These are phyloP conservation scores for Floccularia luteovirens DNA, from an alignment of 768 basidiomycete genomes.

Conservation along the genomic window DNA sequence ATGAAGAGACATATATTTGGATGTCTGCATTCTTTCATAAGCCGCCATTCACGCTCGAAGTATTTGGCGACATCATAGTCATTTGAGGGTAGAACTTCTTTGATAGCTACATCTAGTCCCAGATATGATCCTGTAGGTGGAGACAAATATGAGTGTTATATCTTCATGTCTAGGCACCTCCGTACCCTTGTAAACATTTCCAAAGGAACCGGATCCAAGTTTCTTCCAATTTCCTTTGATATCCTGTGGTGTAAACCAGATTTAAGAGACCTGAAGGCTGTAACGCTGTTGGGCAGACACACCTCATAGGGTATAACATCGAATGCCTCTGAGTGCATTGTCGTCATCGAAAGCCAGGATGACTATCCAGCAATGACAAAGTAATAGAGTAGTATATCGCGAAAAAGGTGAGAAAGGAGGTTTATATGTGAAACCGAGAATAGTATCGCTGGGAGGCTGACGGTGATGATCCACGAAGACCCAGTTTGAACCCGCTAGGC, in stretches of 20 bases:
- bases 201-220: slow-evolving; percentile 88
- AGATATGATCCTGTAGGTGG: slow-evolving; percentile 69
- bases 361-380: not conserved
- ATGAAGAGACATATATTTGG: slow-evolving; percentile 92
- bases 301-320: slow-evolving; percentile 87
- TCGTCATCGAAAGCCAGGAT: too few species aligned
- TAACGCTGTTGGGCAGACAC: slow-evolving; percentile 13
- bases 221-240: slow-evolving; percentile 87
- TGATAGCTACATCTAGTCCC: slow-evolving; percentile 93
- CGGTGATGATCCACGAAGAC: too few species aligned
- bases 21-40: slow-evolving; percentile 94
- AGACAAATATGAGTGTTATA: not conserved
- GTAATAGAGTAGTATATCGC: not conserved
- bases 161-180: not conserved
- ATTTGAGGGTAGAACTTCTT: slow-evolving; percentile 87
- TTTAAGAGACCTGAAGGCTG: slow-evolving; percentile 3
- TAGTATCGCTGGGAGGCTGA: too few species aligned
- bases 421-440: not conserved
- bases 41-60: slow-evolving; percentile 96
- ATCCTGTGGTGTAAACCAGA: slow-evolving; percentile 39
- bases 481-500: too few species aligned
- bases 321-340: slow-evolving; percentile 59
- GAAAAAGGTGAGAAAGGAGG: not conserved
- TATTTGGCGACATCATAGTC: slow-evolving; percentile 97
- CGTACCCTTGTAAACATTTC: slow-evolving; percentile 83